Evolutionary conservation across 371 early-diverging fungal genomes (phyloP), one percentile per base, ranked within the genome.

Genomic region (Mucor mucedo): DNA sequence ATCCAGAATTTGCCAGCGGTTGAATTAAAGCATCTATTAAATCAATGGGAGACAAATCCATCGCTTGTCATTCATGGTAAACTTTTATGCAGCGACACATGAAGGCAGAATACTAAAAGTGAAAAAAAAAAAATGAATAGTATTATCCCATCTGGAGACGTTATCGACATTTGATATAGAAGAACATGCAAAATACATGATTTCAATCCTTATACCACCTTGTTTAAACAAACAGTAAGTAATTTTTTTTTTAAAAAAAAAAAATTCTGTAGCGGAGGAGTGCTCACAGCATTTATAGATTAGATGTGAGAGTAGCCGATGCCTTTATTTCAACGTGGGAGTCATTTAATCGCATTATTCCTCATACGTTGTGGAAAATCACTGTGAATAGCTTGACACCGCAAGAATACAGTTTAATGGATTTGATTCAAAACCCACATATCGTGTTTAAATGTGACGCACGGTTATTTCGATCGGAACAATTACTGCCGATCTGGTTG

Each of bases 381-480:
- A 78, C 79, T 0, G 65, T 71, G 32, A 68, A 63, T 13, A 8
- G n/a, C 0, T 21, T 68, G 11, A 62, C 49, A 39, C 41, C 53
- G 41, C 54, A 41, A 28, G 45, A 49, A 0, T 77, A 79, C 42
- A 78, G 72, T 0, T 71, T 83, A 38, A 74, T 80, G 14, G 60
- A 67, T 48, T 69, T 85, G 2, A 75, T 84, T n/a, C 72, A 79
- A 52, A 75, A 84, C 5, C 82, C 84, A n/a, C 64, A 83, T 11
- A 63, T 79, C 10, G 49, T 84, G 8, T 87, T 87, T 62, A 73
- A 79, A 47, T 76, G 80, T 16, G 83, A 87, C 58, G n/a, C 63
- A 1, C 76, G 82, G 9, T 68, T 85, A 29, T 85, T 84, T 56
- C 60, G 85, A 41, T 80, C 82, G 1, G 76, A 75, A 10, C 63